Base-by-base conservation (phyloP, 495 filamentous ascomycete species). In the Trichocladium uniseriatum region DNA sequence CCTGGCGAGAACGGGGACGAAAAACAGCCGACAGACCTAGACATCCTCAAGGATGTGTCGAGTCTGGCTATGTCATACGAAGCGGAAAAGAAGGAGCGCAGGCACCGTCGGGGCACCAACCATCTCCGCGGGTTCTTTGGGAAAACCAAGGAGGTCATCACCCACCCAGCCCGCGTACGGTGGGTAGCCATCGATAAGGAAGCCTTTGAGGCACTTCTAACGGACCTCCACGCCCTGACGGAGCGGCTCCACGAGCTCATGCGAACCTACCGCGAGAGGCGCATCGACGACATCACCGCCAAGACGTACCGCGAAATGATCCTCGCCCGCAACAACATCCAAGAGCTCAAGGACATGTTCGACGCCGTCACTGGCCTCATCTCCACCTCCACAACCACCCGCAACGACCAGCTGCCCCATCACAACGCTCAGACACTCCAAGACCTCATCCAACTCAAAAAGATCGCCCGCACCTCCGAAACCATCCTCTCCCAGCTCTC, bases 241-340 rank as follows among this genome's bases (percentile, higher is more conserved):
- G 63, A 66, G 22, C 54, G 63, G 0, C 58, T 66, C 2, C 58
- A 66, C 24, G 60, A 64, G 54, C 50, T 66, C 22, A 64, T 64
- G 56, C 34, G 58, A 1, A 45, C 45, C 18, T 42, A 60, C 24
- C 60, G 55, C 2, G 53, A 58, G 18, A 31, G 47, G 42, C 51
- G 52, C n/a, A 59, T 66, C 22, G 63, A 64, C 40, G 61, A 60
- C 15, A 64, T 66, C 38, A 60, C 61, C 0, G 61, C 56, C 37
- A 66, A 60, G 45, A 66, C 60, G 1, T 66, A 66, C 46, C 49
- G 63, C 0, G 63, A 66, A 47, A 63, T 66, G 61, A 56, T 66
- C 6, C 37, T 66, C 13, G 49, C 60, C 14, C 49, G 63, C 1
- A 58, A 66, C 32, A 48, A 55, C 22, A 46, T 66, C 16, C 43